Evolutionary conservation across 2,329 filamentous ascomycete genomes (phyloP), one percentile per base, ranked within the genome.

Genomic region (Neonectria magnoliae): DNA sequence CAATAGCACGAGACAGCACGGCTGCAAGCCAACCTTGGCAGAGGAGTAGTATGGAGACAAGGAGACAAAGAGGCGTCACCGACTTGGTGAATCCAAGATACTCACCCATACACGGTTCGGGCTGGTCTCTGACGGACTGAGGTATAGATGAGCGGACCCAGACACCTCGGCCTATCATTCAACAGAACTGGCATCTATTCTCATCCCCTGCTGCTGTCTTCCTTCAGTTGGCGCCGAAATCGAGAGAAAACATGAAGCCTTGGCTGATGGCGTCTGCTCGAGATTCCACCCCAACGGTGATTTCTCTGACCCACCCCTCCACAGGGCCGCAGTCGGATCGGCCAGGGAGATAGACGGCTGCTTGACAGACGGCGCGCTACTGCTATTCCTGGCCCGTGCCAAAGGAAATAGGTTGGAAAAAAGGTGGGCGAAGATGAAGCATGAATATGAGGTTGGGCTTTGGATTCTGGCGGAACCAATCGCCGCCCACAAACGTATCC

Each of bases 321-420:
- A 47, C 56, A 57, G 70, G 57, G 57, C 54, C 54, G 60, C 57
- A 65, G 57, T 41, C 67, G 57, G 70, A 72, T 71, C 71, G 65
- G 60, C 65, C 41, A 47, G 64, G 41, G 60, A 50, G 50, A 45
- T 52, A 48, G 60, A 56, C 60, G 51, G 60, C 55, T 41, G 56
- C 67, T 5, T 10, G 27, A 53, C 22, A 47, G 45, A 42, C 63
- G 53, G 42, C 47, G 47, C 48, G 33, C 25, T 50, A 61, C 51
- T 71, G 57, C 65, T 70, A 72, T 72, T 73, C 68, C 66, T 73
- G 70, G 67, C 64, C 57, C 50, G 44, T 60, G 60, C 60, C 54
- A 38, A 27, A 18, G 27, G 25, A 36, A 52, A 8, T 9, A 51
- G 33, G 45, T 16, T 50, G 45, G 33, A 5, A 48, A 31, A 41